Evolutionary conservation across 148 eudicot species (phyloP), one percentile per base, ranked within the genome.

Genomic region (Rhododendron kiyosumense): DNA sequence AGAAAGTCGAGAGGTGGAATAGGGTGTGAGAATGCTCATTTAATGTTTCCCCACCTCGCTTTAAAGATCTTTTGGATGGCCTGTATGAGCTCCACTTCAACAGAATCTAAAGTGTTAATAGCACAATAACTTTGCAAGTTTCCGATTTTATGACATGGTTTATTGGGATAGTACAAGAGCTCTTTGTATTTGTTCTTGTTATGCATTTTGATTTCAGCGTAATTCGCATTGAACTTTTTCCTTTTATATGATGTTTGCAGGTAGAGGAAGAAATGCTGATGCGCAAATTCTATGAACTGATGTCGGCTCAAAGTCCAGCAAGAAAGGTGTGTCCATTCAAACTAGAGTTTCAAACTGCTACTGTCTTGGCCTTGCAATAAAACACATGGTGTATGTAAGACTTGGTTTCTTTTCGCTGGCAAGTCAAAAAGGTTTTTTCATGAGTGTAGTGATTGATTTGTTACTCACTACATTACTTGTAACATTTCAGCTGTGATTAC

Each of bases 251-350:
- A 69, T 59, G n/a, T 26, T 81, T 91, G 78, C 83, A 94, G 96
- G 93, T 94, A 2, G 95, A 94, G 86, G 93, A 94, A 90, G 95
- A 92, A 87, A 92, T 94, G 97, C 86, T 93, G 74, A 94, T 92
- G 97, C 94, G 93, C 54, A 93, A 92, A 82, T 93, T 91, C 86
- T 93, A 87, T 84, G 92, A 93, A 82, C 89, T 92, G 77, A 89
- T 93, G 83, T 85, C 88, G 3, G 90, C 92, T 86, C 89, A 89
- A 88, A 90, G 90, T 84, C 86, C 89, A 86, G 61, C 88, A n/a
- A 84, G 86, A 46, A 92, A 90, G 96, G 94, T 88, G 86, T n/a
- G 38, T 63, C 61, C 61, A 4, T 54, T 14, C 32, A 71, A 14
- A 13, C 76, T 14, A 32, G 2, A 71, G 20, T 71, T 71, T 13